Evolutionary conservation across 2,329 filamentous ascomycete genomes (phyloP), one percentile per base, ranked within the genome.

Genomic region (Didymella keratinophila): DNA sequence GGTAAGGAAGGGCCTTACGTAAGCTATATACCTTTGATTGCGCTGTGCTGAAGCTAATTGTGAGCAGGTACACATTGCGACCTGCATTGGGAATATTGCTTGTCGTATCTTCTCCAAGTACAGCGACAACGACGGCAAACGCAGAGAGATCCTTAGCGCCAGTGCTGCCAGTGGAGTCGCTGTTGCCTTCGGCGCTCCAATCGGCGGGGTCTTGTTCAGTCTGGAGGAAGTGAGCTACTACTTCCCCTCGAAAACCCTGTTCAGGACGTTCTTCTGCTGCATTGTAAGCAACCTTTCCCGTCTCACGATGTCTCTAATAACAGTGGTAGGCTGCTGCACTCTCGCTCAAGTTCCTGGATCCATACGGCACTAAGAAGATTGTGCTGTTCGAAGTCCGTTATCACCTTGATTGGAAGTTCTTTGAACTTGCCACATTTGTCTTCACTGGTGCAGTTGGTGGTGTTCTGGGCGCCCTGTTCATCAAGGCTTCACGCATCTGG

Each of bases 241-340:
- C 78, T 98, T 98, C 75, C 94, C 95, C 0, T 92, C 94, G 6
- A 98, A 99, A 80, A 98, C 94, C 0, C 84, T 99, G 9, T 99
- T 99, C 80, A 84, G 95, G 52, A 98, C 95, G 0, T 99, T 99
- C 78, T 98, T 98, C 78, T 98, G 94, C 81, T 98, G 94, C 77
- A 98, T 98, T 68, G 89, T 90, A 75, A 73, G 79, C 78, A 25
- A 0, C 11, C 6, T 4, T 4, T 14, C 36, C 3, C 20, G 2
- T 9, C 12, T 20, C 16, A 21, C 11, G 11, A 41, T 12, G 3
- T 23, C 16, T 6, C 16, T 9, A 21, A 41, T 60, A 16, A 60
- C 23, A 4, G 3, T 0, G 1, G 4, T 45, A 79, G 76, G 84
- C 82, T 30, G 93, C 95, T 1, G 93, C 95, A 0, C 79, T 99